Evolutionary conservation across 306 rosid species (phyloP), one percentile per base, ranked within the genome.

Genomic region (Quillaja saponaria): DNA sequence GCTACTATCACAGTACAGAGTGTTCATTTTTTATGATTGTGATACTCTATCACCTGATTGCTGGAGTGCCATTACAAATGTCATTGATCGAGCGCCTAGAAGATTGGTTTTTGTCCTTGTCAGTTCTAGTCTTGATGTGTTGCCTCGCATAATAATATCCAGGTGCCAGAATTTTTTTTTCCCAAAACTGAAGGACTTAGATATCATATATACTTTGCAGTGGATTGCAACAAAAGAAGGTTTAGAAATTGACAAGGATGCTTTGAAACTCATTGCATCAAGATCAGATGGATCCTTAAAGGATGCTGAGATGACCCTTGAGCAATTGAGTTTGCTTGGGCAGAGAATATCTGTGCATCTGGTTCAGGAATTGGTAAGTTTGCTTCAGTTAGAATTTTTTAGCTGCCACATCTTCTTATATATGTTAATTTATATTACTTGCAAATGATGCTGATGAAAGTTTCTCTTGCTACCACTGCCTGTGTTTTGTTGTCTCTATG

Each of bases 231-330:
- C 77, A 63, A 84, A 85, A 79, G 99, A 94, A 77, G 81, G 84
- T 67, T 75, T 89, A 46, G 95, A 94, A 78, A 89, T 89, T 75
- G 99, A 94, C 67, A 78, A 75, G 82, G 99, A 89, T 80, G 99
- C 99, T 59, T 63, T 89, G 66, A 94, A 89, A 75, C 97, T 94
- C 67, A 94, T 94, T 42, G 94, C 95, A 38, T 89, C 99, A 64
- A 85, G 95, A 71, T 94, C 99, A 1, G 97, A 89, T 49, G 99
- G 99, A 55, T 94, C 99, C 17, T 71, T 94, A 75, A 85, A 97
- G 75, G 99, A 94, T 75, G 97, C 97, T 41, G 99, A 94, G 78
- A 94, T 94, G 99, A 94, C 96, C 62, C 90, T 94, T 60, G 99
- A 94, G 69, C 99, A 94, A 61, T 86, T 94, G 64, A 94, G 97